Evolutionary conservation across 257 asterid genomes (phyloP), one percentile per base, ranked within the genome.

Genomic region (Leptodermis oblonga): DNA sequence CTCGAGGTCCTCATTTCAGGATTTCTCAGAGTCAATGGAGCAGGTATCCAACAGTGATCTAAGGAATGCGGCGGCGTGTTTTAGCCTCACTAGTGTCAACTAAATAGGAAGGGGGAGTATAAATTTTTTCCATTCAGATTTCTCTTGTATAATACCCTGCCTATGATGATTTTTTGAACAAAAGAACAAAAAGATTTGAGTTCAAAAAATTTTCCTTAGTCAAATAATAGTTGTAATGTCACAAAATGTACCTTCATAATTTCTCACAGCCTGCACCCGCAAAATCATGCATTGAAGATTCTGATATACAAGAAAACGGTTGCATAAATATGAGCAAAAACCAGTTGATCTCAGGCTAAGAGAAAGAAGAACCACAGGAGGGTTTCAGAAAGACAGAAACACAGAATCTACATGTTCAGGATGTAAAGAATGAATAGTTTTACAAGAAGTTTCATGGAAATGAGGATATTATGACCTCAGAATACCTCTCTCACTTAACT

Each of bases 401-500:
- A 60, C 22, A 13, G 45, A 45, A 70, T 61, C 20, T 70, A 71
- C 75, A 71, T 41, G 17, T 56, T 39, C 39, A 59, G 60, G 17
- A 46, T n/a, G 31, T 51, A 8, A 6, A 58, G 45, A 68, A 68
- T 17, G 68, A 13, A 14, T 17, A 59, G 12, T 5, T 56, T 56
- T 70, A 58, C 74, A 51, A 52, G 7, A n/a, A 34, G 63, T 37
- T 46, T 30, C 36, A 33, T 22, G 60, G 34, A 45, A 14, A 6
- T 54, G 31, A 63, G 12, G 55, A 23, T 36, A 55, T 76, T 75
- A 60, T 30, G 79, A 77, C 73, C 62, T 68, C 34, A 73, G 25
- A 55, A 79, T 70, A 62, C 88, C 83, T 59, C 55, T 68, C 69
- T 86, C 95, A 51, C 86, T 84, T 92, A 92, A 83, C 74, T 65